These are phyloP conservation scores for Eimeria acervulina DNA, from an alignment of 169 alveolate genomes.

Conservation along the genomic window DNA sequence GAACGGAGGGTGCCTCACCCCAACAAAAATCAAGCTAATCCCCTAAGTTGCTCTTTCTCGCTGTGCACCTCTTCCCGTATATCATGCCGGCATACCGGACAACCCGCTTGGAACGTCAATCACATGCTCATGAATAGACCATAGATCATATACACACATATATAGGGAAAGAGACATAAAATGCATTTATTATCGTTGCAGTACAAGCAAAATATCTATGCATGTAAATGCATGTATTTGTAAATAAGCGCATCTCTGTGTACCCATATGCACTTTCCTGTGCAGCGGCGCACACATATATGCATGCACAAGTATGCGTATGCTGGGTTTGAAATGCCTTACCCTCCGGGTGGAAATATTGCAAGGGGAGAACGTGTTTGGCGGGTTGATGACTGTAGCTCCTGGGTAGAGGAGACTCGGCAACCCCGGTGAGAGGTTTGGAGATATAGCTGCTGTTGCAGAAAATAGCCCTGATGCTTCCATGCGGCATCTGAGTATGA, in stretches of 20 bases:
- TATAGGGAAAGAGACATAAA: too few relatives aligned
- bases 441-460: not conserved
- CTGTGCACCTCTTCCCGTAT: not conserved
- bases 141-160: too few relatives aligned
- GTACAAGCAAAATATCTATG: not conserved
- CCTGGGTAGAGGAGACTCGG: not conserved
- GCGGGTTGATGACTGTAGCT: not conserved
- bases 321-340: not conserved
- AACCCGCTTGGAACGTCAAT: not conserved
- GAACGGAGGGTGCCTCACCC: not conserved
- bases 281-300: not conserved
- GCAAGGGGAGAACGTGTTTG: not conserved
- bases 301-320: not conserved
- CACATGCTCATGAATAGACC: too few relatives aligned
- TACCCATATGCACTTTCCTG: not conserved
- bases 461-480: not conserved
- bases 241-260: not conserved
- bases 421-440: not conserved
- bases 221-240: not conserved
- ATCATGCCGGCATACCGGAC: not conserved
- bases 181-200: too few relatives aligned
- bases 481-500: not conserved
- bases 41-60: not conserved
- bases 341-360: not conserved
- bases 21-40: not conserved